A percentile compares a stretch with the other conserved stretches of the same genome.
Evolutionary conservation across 495 filamentous ascomycete genomes (phyloP).

Genomic region (Penicillium crystallinum): DNA sequence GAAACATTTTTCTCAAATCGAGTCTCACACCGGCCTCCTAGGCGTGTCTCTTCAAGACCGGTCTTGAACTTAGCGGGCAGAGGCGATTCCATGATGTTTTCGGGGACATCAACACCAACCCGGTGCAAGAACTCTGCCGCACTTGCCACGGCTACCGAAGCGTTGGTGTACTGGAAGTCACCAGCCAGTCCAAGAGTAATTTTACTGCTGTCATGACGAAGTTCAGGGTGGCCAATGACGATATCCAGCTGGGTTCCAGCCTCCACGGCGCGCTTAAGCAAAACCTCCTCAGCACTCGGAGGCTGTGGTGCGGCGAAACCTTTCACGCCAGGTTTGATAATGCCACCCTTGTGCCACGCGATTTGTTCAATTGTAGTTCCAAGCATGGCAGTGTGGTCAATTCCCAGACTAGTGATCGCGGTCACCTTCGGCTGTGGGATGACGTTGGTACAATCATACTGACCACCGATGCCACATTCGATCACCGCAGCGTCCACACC

Average conservation of each 20-base stretch:
- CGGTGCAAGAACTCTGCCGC: conserved; percentile 54
- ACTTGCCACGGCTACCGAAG: conserved; percentile 72
- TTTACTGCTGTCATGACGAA: conserved; percentile 36
- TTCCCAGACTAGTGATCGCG: conserved; percentile 80
- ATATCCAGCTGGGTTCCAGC: conserved; percentile 56
- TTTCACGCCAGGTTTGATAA: conserved; percentile 68
- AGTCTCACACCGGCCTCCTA: conserved; percentile 81
- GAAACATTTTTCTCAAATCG: conserved; percentile 59
- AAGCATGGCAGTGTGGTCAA: conserved; percentile 79
- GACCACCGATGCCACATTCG: conserved; percentile 90
- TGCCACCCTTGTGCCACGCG: conserved; percentile 95
- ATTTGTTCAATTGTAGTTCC: conserved; percentile 85
- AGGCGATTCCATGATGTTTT: conserved; percentile 37
- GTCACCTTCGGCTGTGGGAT: conserved; percentile 65
- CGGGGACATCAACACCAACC: conserved; percentile 42
- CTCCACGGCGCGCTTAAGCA: conserved; percentile 65
- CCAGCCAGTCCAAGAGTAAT: conserved; percentile 74
- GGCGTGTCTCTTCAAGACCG: conserved; percentile 69
- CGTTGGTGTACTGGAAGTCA: conserved; percentile 82
- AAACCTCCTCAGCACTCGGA: conserved; percentile 58
- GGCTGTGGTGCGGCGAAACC: conserved; percentile 74
- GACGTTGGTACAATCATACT: conserved; percentile 93
- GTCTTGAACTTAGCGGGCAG: conserved; percentile 64
- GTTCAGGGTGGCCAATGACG: conserved; percentile 57
- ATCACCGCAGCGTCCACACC: conserved; percentile 79